Conservation (phyloP, 305 asterid genomes). For the Fraxinus albicans region DNA sequence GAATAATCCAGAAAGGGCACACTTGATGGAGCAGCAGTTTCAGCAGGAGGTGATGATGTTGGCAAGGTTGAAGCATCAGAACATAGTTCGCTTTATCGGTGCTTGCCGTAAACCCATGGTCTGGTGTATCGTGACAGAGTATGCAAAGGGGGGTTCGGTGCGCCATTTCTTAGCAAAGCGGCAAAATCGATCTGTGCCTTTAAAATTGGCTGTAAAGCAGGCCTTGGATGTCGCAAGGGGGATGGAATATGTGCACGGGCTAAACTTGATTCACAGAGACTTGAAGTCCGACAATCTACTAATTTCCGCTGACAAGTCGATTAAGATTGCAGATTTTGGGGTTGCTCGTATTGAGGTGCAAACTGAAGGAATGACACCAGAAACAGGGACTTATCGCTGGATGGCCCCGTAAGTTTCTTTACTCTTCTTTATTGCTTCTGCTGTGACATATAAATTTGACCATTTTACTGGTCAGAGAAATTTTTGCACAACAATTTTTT, state of each 20-base stretch:
- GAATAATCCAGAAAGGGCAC: conserved; percentile 76
- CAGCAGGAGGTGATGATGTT: conserved; percentile 98
- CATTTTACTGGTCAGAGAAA: conserved; percentile 2
- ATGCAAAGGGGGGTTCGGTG: conserved; percentile 97
- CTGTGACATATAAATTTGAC: not conserved
- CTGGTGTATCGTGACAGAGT: conserved; percentile 95
- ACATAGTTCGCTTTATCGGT: conserved; percentile 91
- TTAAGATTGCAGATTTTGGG: conserved; percentile 95
- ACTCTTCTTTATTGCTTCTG: not conserved
- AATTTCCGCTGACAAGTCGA: conserved; percentile 83
- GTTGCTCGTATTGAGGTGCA: conserved; percentile 97
- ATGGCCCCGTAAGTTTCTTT: conserved; percentile 91
- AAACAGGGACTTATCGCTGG: conserved; percentile 98
- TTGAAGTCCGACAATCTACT: conserved; percentile 93
- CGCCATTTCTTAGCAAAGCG: conserved; percentile 86
- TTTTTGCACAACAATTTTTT: not conserved
- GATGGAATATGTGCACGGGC: conserved; percentile 89
- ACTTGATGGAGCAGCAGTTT: conserved; percentile 91
- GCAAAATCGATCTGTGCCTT: conserved; percentile 85
- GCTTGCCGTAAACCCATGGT: conserved; percentile 97
- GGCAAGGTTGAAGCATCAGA: conserved; percentile 80
- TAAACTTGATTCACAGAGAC: conserved; percentile 84
- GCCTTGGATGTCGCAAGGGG: conserved; percentile 97
- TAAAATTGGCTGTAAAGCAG: conserved; percentile 96
- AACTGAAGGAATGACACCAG: conserved; percentile 99